Evolutionary conservation across 805 yeast genomes (phyloP), one percentile per base, ranked within the genome.

Genomic region (Cyberlindnera sargentensis): DNA sequence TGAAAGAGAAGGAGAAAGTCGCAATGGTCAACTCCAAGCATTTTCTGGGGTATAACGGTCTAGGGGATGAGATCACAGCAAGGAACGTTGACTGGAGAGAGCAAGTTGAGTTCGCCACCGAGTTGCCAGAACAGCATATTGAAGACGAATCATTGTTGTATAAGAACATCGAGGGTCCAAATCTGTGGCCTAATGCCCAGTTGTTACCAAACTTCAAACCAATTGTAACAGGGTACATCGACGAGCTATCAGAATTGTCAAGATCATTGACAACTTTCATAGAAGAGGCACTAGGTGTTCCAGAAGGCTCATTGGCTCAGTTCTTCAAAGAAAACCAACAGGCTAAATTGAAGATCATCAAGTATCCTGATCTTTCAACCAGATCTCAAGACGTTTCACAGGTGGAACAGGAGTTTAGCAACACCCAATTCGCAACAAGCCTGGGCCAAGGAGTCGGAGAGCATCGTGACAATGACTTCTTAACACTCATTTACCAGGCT

Each of bases 381-480:
- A n/a, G 41, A 4, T 6, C 34, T 8, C 48, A 45, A 6, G 44
- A 54, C 11, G 53, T 52, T 3, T 15, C 40, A 11, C 65, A 65
- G 46, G 75, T 73, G 1, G 56, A 61, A 27, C 67, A 72, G 0
- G 74, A 73, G 6, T 73, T 69, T 48, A 50, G 70, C 29, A 70
- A 65, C 39, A 66, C 73, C 0, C 70, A 62, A 42, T 58, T 70
- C 36, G 44, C 65, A 4, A 70, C 76, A 0, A 61, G 53, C 46
- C 40, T 45, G 34, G 24, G 38, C 2, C 76, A 72, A 50, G 56
- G 58, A 15, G 63, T 57, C 23, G 55, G 58, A 6, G 61, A 84
- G 3, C 88, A 82, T 53, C 70, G 84, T 45, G 89, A 82, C 52
- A 75, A 80, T 4, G 84, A 78, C 43, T 66, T 80, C 52, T 54